Base-by-base conservation (phyloP, 352 stramenopile genomes). In the Phytophthora europaea region DNA sequence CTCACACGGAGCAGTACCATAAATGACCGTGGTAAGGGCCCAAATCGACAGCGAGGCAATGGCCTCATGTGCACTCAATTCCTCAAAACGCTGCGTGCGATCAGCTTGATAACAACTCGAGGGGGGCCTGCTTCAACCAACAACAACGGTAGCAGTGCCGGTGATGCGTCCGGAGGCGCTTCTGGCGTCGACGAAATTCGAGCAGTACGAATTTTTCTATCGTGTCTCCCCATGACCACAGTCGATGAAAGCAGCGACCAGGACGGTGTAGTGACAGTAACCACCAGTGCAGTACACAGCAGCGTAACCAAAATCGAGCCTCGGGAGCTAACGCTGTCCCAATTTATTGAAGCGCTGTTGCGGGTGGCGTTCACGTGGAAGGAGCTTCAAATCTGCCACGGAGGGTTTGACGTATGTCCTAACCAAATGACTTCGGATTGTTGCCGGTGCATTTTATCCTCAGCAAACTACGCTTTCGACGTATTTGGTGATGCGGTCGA, bases 131-230 rank as follows among this genome's bases (percentile, higher is more conserved):
- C 54, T 12, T 34, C 13, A 6, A 43, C 23, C 52, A 59, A 40
- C 13, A 33, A 20, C 9, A 57, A 58, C 12, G 10, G 38, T 22
- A 34, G 50, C 15, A 56, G n/a, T 36, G 38, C 40, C 10, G 60
- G 34, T n/a, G 71, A 71, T 16, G 48, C 28, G 58, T 52, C 22
- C 4, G 51, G 28, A 55, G 63, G 43, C 3, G 58, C 75, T 10
- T 36, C 50, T 45, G 65, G 61, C 9, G 64, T 92, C 26, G 83
- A 91, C 16, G 83, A 91, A 67, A 76, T 74, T 26, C 79, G 81
- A 12, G 81, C 82, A 7, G 77, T 90, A 55, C 80, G 81, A 0
- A 79, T 89, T 34, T 94, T 92, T 59, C 80, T 90, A 12, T 85
- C 81, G 26, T 92, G 84, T 54, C 71, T 93, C 16, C 71, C 69